These are phyloP conservation scores for Microdochium nivale DNA, from an alignment of 2,329 filamentous ascomycete genomes.

Conservation along the genomic window DNA sequence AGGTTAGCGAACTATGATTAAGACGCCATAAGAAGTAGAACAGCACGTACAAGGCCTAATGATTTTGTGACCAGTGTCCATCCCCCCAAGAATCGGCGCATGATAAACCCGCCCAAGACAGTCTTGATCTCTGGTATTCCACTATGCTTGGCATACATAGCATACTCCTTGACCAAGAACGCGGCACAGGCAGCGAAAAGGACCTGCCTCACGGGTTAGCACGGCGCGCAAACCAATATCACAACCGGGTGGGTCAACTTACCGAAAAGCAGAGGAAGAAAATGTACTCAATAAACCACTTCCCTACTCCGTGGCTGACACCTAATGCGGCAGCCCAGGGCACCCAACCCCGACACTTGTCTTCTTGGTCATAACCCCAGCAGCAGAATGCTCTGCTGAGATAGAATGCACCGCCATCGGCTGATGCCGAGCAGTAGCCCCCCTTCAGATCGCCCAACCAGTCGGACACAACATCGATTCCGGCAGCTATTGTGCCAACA, in stretches of 20 bases:
- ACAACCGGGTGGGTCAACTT: constrained; percentile 19
- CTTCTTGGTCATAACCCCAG: constrained; percentile 76
- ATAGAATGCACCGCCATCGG: constrained; percentile 81
- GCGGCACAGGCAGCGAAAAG: constrained; percentile 71
- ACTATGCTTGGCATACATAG: constrained; percentile 83
- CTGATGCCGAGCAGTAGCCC: constrained; percentile 69
- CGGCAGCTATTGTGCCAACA: constrained; percentile 76
- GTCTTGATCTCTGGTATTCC: constrained; percentile 98
- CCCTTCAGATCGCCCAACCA: constrained; percentile 92
- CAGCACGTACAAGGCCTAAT: constrained; percentile 61
- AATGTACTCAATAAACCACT: constrained; percentile 78
- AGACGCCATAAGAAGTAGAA: constrained; percentile 1
- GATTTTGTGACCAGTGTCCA: constrained; percentile 92
- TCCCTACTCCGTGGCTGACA: constrained; percentile 54
- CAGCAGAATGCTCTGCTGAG: constrained; percentile 90
- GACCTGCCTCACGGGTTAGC: constrained; percentile 39
- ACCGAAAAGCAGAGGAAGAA: constrained; percentile 83
- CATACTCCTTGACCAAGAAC: constrained; percentile 74
- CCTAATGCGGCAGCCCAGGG: constrained; percentile 73
- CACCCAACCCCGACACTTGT: constrained; percentile 79
- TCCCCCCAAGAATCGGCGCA: constrained; percentile 72
- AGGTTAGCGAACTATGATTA: constrained; percentile 12
- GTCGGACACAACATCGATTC: constrained; percentile 82
- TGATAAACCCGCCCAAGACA: constrained; percentile 86
- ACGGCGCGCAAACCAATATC: background rate